A percentile compares a stretch with the other conserved stretches of the same genome.
Evolutionary conservation across 177 flowering plant genomes (phyloP).

Genomic region (Vitis hybrid): DNA sequence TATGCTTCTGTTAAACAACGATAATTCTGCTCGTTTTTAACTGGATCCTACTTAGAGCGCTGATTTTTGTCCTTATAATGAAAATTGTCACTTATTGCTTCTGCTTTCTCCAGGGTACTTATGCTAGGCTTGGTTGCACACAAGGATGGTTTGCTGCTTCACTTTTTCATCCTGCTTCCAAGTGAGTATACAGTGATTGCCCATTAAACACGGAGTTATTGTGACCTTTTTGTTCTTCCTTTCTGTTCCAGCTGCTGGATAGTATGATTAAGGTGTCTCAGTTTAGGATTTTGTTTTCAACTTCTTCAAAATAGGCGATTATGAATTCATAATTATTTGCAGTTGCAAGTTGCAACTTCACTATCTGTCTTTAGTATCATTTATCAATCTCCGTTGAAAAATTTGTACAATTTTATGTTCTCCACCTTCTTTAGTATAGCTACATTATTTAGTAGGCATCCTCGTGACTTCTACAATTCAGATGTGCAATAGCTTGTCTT

Average conservation of each 20-base stretch:
- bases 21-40: no score
- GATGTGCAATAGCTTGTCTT: no score
- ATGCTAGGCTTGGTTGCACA: conserved; percentile 75
- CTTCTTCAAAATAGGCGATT: neutral
- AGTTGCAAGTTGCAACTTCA: neutral
- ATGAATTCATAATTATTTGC: neutral
- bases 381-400: neutral
- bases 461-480: no score
- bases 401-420: neutral
- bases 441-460: no score
- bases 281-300: neutral
- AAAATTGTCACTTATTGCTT: neutral
- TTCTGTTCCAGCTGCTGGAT: no score
- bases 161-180: conserved; percentile 68
- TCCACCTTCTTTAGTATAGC: no score
- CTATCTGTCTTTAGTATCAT: neutral
- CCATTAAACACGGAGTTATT: neutral
- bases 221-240: neutral
- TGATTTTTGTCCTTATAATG: no score
- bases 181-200: conserved; percentile 36
- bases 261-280: neutral
- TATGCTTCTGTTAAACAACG: no score
- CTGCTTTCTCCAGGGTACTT: conserved; percentile 50
- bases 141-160: conserved; percentile 95
- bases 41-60: no score